phyloP scores from a whole-genome alignment of 345 rosid genomes.

The Acer campestre region DNA sequence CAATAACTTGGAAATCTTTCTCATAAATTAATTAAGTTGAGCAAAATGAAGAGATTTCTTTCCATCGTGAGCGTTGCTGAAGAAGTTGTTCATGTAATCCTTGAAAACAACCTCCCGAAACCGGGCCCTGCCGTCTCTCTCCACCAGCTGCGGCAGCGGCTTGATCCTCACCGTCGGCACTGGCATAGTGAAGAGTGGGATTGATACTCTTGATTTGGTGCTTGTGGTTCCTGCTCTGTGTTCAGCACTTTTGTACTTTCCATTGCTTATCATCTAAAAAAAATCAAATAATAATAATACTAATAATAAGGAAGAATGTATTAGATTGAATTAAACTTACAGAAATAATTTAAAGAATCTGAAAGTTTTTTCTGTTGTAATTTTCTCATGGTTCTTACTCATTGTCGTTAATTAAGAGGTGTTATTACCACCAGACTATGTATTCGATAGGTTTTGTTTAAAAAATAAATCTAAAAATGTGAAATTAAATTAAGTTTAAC shows the following conservation, averaged over 20 bases:
- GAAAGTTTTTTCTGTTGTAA: background rate
- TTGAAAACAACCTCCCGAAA: slow-evolving; percentile 43
- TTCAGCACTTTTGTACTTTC: slow-evolving; percentile 59
- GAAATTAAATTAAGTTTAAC: background rate
- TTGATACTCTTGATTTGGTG: slow-evolving; percentile 48
- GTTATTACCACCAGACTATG: too few species aligned
- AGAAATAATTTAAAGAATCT: background rate
- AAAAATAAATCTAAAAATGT: too few species aligned
- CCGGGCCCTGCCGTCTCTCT: slow-evolving; percentile 41
- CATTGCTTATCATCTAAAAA: slow-evolving; percentile 58
- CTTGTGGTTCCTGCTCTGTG: slow-evolving; percentile 53
- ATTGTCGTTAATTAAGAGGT: too few species aligned
- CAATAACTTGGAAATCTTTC: too few species aligned
- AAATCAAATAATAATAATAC: too few species aligned
- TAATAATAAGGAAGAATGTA: too few species aligned
- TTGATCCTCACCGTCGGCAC: slow-evolving; percentile 38
- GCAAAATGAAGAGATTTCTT: slow-evolving; percentile 55
- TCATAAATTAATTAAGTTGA: background rate
- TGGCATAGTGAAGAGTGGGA: slow-evolving; percentile 57
- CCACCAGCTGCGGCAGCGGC: slow-evolving; percentile 45
- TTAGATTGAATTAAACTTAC: too few species aligned
- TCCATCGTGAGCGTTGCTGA: slow-evolving; percentile 49
- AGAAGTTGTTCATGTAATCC: slow-evolving; percentile 58
- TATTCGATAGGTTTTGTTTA: too few species aligned
- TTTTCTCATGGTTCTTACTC: too few species aligned